Percentiles rank a stretch among this genome's conserved stretches.
phyloP scores from a whole-genome alignment of 495 filamentous ascomycete genomes.

The Halenospora varia region DNA sequence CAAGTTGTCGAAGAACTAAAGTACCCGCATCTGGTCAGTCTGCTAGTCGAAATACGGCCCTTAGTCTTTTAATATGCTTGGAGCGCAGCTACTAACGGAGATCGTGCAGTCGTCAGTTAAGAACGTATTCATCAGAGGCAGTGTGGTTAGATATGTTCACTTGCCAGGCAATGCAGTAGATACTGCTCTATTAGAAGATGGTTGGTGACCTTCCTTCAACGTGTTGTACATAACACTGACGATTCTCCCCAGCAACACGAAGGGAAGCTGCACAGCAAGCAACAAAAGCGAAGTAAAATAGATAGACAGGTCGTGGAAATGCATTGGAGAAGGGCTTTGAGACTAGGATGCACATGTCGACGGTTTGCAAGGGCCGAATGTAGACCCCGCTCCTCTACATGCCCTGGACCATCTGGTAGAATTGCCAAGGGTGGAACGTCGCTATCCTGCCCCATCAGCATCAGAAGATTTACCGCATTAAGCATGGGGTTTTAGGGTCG shows the following conservation, averaged over 20 bases:
- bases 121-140: conserved; percentile 96
- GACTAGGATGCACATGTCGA: background rate
- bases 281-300: conserved; percentile 25
- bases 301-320: background rate
- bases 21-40: conserved; percentile 79
- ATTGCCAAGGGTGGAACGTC: no score
- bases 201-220: conserved; percentile 47
- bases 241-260: conserved; percentile 20
- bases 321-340: background rate
- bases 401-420: no score
- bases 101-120: conserved; percentile 71
- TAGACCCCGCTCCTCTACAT: no score
- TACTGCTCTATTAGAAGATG: conserved; percentile 89
- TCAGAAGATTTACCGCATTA: no score
- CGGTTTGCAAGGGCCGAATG: no score
- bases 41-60: background rate
- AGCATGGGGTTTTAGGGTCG: conserved; percentile 4
- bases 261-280: conserved; percentile 28
- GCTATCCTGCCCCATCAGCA: no score
- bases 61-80: no score
- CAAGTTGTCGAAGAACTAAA: conserved; percentile 83
- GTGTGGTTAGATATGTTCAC: conserved; percentile 94
- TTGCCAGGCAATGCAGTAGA: conserved; percentile 85
- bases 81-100: no score
- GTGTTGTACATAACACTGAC: background rate